Conservation (phyloP, 306 rosid species). For the Ormosia emarginata region DNA sequence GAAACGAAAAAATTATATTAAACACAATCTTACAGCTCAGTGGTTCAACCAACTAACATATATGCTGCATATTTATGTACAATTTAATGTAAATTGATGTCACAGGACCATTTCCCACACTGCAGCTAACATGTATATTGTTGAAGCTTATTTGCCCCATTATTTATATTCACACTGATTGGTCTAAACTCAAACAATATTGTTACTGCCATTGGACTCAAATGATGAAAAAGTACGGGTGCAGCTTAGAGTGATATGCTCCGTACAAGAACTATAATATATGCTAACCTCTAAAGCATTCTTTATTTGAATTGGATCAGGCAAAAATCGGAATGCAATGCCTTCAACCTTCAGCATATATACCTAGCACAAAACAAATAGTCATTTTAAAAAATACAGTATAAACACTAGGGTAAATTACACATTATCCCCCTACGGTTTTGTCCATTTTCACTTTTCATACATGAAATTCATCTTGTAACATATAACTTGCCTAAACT, state of each 20-base stretch:
- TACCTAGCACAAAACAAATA: conserved; percentile 42
- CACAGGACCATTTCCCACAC: not conserved
- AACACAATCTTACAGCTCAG: conserved; percentile 18
- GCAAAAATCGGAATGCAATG: conserved; percentile 90
- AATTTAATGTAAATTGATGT: conserved; percentile 1
- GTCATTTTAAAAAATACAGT: not conserved
- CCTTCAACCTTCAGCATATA: conserved; percentile 99
- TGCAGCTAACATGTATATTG: not conserved
- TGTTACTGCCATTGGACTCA: not conserved
- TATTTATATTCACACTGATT: not conserved
- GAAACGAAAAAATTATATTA: conserved; percentile 10
- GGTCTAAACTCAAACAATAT: not conserved
- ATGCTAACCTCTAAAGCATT: conserved; percentile 86
- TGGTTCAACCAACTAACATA: not conserved
- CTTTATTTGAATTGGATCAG: conserved; percentile 89
- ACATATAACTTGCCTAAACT: too few species aligned
- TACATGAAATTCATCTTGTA: too few species aligned
- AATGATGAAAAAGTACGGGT: not conserved
- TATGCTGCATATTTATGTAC: not conserved
- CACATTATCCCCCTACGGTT: too few species aligned
- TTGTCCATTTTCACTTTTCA: too few species aligned
- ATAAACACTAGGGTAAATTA: not conserved
- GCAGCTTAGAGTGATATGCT: not conserved
- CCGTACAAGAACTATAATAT: not conserved
- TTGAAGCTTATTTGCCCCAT: conserved; percentile 1